Percentiles rank a stretch among this genome's conserved stretches.
These are phyloP conservation scores for Tolypocladium guangdongense DNA, from an alignment of 2,329 filamentous ascomycete genomes.

Conservation along the genomic window DNA sequence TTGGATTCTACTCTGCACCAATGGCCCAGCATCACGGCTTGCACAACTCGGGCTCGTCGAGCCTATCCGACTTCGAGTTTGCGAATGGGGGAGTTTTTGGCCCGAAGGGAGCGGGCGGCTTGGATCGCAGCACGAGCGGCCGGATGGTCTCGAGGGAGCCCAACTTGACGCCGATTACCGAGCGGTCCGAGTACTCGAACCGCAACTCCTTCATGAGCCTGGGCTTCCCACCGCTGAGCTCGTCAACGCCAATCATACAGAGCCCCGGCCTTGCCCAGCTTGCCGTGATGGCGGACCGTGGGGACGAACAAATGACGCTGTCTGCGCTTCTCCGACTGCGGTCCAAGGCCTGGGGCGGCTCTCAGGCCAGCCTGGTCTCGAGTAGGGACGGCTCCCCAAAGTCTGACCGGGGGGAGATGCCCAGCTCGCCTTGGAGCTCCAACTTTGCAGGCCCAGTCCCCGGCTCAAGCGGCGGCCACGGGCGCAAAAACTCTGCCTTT, in stretches of 20 bases:
- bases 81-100: constrained; percentile 86
- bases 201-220: constrained; percentile 82
- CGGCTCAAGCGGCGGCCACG: constrained; percentile 16
- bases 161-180: constrained; percentile 91
- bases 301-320: constrained; percentile 61
- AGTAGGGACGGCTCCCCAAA: constrained; percentile 39
- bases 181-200: constrained; percentile 91
- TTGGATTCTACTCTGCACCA: constrained; percentile 79
- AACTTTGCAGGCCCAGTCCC: constrained; percentile 3
- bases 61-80: constrained; percentile 40
- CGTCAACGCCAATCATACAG: constrained; percentile 36
- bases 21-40: constrained; percentile 30
- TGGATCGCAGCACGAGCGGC: constrained; percentile 62
- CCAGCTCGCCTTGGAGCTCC: constrained; percentile 28
- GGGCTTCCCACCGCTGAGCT: constrained; percentile 27
- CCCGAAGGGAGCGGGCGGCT: constrained; percentile 43
- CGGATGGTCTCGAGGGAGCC: constrained; percentile 70
- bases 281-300: constrained; percentile 48
- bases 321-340: constrained; percentile 63
- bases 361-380: constrained; percentile 58
- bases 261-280: constrained; percentile 72
- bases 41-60: constrained; percentile 25
- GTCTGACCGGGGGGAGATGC: constrained; percentile 37
- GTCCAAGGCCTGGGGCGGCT: constrained; percentile 70
- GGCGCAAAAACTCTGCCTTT: constrained; percentile 37